phyloP scores from a whole-genome alignment of 225 moss, liverwort and hornwort genomes.

The Sphagnum contortum region DNA sequence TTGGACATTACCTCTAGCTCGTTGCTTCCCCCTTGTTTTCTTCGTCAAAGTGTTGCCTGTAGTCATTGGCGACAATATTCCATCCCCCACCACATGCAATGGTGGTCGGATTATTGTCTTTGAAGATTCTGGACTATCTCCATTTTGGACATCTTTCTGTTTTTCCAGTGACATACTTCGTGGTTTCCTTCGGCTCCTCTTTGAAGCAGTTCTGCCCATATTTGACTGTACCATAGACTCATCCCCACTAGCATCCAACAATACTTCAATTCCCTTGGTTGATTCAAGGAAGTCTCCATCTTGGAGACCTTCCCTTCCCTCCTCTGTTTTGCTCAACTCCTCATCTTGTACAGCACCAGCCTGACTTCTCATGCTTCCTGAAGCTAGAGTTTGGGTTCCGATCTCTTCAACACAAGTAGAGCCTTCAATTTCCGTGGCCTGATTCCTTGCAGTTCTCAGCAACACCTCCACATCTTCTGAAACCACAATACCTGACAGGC shows the following conservation, averaged over 20 bases:
- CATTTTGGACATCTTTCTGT: slow-evolving; percentile 9
- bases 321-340: too few species aligned
- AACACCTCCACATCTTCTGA: slow-evolving; percentile 1
- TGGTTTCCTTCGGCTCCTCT: too few species aligned
- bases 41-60: slow-evolving; percentile 35
- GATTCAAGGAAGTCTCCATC: too few species aligned
- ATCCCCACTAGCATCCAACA: slow-evolving; percentile 4
- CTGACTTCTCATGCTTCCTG: too few species aligned
- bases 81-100: slow-evolving; percentile 33
- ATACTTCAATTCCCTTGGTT: too few species aligned
- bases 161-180: background rate
- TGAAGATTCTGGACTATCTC: slow-evolving; percentile 16
- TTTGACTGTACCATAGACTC: background rate
- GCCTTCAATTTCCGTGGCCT: slow-evolving; percentile 1
- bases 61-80: slow-evolving; percentile 39
- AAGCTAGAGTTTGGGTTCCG: too few species aligned
- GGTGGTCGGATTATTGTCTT: slow-evolving; percentile 13
- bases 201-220: too few species aligned
- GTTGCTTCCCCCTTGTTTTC: slow-evolving; percentile 35
- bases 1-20: slow-evolving; percentile 46
- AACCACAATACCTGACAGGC: background rate
- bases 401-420: too few species aligned
- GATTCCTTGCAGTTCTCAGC: slow-evolving; percentile 10
- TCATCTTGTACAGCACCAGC: too few species aligned
- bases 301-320: too few species aligned